Percentiles rank a stretch among this genome's conserved stretches.
Evolutionary conservation across 805 yeast genomes (phyloP).

Genomic region (Cyberlindnera americana): DNA sequence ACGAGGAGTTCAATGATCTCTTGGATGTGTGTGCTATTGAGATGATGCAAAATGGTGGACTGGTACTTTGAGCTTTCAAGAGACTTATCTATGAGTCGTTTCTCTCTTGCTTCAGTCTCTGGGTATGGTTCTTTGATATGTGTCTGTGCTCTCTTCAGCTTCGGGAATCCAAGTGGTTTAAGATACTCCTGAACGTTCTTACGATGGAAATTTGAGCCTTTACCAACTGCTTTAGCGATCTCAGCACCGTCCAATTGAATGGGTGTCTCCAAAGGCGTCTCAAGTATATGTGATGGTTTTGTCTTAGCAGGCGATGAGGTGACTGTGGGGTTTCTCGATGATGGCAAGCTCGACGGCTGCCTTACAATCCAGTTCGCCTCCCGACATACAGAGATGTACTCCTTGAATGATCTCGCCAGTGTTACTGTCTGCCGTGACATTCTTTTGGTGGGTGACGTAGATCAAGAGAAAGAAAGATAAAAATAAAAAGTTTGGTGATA

Average conservation of each 20-base stretch:
- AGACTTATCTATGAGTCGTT: conserved; percentile 1
- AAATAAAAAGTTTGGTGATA: too few relatives aligned
- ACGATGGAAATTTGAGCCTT: conserved; percentile 30
- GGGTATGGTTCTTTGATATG: conserved; percentile 9
- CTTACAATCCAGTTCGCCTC: conserved; percentile 6
- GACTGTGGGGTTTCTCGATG: background rate
- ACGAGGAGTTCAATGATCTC: conserved; percentile 25
- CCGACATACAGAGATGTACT: conserved; percentile 4
- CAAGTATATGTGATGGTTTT: background rate
- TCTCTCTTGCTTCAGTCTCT: conserved; percentile 18
- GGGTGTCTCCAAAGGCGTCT: too few relatives aligned
- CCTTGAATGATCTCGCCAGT: conserved; percentile 7
- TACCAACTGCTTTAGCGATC: conserved; percentile 24
- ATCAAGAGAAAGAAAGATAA: too few relatives aligned
- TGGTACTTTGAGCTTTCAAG: conserved; percentile 10
- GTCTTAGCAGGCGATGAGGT: background rate
- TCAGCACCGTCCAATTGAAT: background rate
- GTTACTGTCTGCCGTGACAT: conserved; percentile 3
- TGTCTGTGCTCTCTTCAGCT: conserved; percentile 26
- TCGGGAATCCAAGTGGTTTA: conserved; percentile 26
- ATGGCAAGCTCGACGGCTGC: background rate
- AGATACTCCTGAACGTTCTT: conserved; percentile 28
- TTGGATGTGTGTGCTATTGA: conserved; percentile 20
- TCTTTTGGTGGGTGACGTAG: too few relatives aligned
- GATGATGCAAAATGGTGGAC: conserved; percentile 14